phyloP scores from a whole-genome alignment of 768 basidiomycete genomes.

The Leucosporidium yakuticum region DNA sequence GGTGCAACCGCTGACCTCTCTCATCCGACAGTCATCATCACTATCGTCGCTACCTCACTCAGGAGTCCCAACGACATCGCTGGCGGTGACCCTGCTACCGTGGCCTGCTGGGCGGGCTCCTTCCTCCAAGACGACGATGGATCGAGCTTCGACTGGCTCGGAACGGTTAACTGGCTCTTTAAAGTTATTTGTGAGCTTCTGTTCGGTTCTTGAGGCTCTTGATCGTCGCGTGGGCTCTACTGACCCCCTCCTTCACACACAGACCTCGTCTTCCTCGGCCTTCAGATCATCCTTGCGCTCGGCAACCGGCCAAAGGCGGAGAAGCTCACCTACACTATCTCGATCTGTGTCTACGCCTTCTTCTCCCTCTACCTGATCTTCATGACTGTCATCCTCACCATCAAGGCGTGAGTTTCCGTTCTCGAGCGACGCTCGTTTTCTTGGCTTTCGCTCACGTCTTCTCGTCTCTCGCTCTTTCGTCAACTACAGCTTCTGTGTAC shows the following conservation, averaged over 20 bases:
- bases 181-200: conserved; percentile 32
- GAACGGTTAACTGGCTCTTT: conserved; percentile 34
- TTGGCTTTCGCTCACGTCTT: background rate
- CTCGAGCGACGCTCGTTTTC: background rate
- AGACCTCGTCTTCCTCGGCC: conserved; percentile 49
- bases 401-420: conserved; percentile 54
- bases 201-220: background rate
- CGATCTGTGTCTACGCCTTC: conserved; percentile 66
- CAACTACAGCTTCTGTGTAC: background rate
- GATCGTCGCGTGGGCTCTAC: too few species aligned
- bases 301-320: conserved; percentile 88
- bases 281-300: conserved; percentile 71
- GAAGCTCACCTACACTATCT: conserved; percentile 56
- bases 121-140: conserved; percentile 29
- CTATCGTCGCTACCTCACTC: conserved; percentile 30
- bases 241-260: background rate
- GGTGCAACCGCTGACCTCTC: background rate
- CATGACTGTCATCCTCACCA: conserved; percentile 51
- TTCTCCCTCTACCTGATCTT: conserved; percentile 76
- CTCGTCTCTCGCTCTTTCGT: background rate
- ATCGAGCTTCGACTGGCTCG: conserved; percentile 32
- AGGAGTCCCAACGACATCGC: conserved; percentile 30
- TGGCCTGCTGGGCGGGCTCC: conserved; percentile 36
- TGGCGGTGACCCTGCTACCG: conserved; percentile 21
- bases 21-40: conserved; percentile 15